Base-by-base conservation (phyloP, 2,329 filamentous ascomycete species). In the Rhinocladiella similis region DNA sequence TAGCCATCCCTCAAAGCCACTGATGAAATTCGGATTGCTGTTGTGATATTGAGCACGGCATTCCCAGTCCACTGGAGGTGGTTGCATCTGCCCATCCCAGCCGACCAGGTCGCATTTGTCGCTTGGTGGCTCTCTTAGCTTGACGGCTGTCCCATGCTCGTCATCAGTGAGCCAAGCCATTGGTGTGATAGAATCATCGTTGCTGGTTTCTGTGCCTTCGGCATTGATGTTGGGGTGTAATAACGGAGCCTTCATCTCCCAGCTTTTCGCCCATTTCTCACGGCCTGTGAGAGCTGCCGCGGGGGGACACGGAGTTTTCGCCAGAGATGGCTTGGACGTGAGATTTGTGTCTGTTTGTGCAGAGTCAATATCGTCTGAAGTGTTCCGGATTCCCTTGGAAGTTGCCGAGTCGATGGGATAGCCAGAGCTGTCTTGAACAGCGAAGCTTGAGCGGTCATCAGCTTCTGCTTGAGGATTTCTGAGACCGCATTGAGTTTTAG, bases 31-130 rank as follows among this genome's bases (percentile, higher is more conserved):
- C 3, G 48, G 38, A 9, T 29, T 45, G 14, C 54, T 54, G 50
- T 59, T 59, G 50, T 67, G 35, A 72, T 70, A 63, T 69, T 67
- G n/a, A 63, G 69, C 56, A 66, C 75, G 71, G 9, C 60, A 65
- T 22, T 74, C 70, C 79, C 79, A 81, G 20, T 78, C 72, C 16
- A 76, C 67, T 1, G 77, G 77, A 19, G 79, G 69, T 2, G 78
- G 77, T 22, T 74, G 66, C 68, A 73, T 75, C 6, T 74, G 68
- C 12, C 77, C 77, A 49, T 76, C 70, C 74, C 74, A 81, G 54
- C 77, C 77, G 3, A 50, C 48, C 2, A 65, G 52, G 10, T 27
- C n/a, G 3, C 53, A 46, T 20, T 61, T 57, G 18, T 18, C 16
- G 12, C 33, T 47, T 22, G 10, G 18, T 47, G 60, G 48, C 16